These are phyloP conservation scores for Nitzschia sp. DNA, from an alignment of 108 stramenopile species.

Conservation along the genomic window DNA sequence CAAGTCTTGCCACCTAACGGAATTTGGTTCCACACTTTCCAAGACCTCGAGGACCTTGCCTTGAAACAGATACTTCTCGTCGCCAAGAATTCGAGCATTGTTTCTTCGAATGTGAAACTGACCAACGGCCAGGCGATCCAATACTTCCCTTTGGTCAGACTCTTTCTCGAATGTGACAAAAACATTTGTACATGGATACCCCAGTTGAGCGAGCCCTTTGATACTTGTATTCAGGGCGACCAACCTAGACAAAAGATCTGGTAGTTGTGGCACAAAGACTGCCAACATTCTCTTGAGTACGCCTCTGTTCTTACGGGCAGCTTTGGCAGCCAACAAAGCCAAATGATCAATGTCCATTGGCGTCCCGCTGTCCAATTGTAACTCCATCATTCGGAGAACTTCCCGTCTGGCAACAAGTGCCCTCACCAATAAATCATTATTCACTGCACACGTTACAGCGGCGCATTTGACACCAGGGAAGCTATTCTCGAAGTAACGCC, in stretches of 20 bases:
- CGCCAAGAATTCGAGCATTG: constrained; percentile 10
- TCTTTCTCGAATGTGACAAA: constrained; percentile 91
- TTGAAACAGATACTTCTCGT: constrained; percentile 33
- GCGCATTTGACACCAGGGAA: constrained; percentile 64
- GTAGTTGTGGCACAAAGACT: constrained; percentile 53
- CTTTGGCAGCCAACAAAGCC: constrained; percentile 56
- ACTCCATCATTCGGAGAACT: constrained; percentile 53
- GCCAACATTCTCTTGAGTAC: constrained; percentile 38
- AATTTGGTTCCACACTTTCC: constrained; percentile 78
- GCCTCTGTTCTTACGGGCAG: constrained; percentile 43
- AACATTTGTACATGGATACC: constrained; percentile 76
- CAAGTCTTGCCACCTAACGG: constrained; percentile 82
- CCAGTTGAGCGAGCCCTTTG: constrained; percentile 71
- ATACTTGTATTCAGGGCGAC: constrained; percentile 69
- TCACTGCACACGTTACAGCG: constrained; percentile 72
- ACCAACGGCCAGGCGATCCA: constrained; percentile 63
- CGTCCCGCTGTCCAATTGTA: constrained; percentile 53
- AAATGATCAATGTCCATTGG: constrained; percentile 57
- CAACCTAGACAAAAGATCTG: constrained; percentile 30
- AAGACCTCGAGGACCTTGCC: constrained; percentile 49
- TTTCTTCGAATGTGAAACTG: constrained; percentile 31
- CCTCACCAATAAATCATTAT: constrained; percentile 77
- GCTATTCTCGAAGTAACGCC: constrained; percentile 57
- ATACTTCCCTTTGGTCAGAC: constrained; percentile 65
- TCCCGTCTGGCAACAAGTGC: constrained; percentile 72